Base-by-base conservation (phyloP, 805 yeast species). In the Osmozyma mogii region DNA sequence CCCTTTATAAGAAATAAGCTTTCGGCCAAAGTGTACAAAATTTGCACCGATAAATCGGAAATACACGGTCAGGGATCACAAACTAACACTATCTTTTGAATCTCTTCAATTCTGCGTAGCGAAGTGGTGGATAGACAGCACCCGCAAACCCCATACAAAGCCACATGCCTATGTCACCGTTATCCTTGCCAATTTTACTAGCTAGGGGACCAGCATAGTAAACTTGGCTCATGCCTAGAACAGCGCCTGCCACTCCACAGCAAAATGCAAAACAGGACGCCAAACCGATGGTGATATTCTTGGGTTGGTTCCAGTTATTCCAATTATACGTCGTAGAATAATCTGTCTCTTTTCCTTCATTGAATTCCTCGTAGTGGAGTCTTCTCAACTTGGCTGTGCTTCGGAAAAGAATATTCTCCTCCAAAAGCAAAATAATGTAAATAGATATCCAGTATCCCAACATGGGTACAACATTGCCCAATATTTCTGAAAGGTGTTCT, bases 301-400 rank as follows among this genome's bases (percentile, higher is more conserved):
- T 17, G 1, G 54, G 54, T 10, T 42, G 28, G 31, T 58, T 38
- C 62, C 62, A 57, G 16, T 35, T 28, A 7, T 38, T 28, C 59
- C 61, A 57, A 27, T 56, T 53, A 41, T 56, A 58, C 20, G n/a
- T n/a, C n/a, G n/a, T n/a, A n/a, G n/a, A n/a, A n/a, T n/a, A n/a
- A n/a, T n/a, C n/a, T n/a, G n/a, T n/a, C n/a, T n/a, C n/a, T n/a
- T n/a, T n/a, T n/a, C n/a, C n/a, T n/a, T n/a, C n/a, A n/a, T n/a
- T n/a, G n/a, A n/a, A n/a, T n/a, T n/a, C n/a, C n/a, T n/a, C n/a
- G n/a, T n/a, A n/a, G n/a, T n/a, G n/a, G n/a, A n/a, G n/a, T n/a
- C n/a, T n/a, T n/a, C n/a, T n/a, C n/a, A n/a, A n/a, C n/a, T n/a
- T n/a, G n/a, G n/a, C n/a, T n/a, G n/a, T n/a, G n/a, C n/a, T n/a